phyloP scores from a whole-genome alignment of 2,329 filamentous ascomycete species.

The Aspergillus flavus region DNA sequence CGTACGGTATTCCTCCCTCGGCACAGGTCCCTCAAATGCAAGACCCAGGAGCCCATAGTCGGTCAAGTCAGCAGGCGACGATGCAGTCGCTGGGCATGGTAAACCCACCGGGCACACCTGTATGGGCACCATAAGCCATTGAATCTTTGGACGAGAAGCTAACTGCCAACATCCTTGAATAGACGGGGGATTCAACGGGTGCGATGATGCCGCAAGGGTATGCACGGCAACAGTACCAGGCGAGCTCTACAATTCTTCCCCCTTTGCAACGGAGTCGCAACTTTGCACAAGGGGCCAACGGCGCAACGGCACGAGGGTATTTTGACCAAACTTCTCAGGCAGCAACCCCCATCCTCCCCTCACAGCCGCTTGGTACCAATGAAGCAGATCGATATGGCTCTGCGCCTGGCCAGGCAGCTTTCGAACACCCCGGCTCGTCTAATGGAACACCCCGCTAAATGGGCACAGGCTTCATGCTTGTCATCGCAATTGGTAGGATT shows the following conservation, averaged over 20 bases:
- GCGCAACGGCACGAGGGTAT: slow-evolving; percentile 31
- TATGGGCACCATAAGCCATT: slow-evolving; percentile 34
- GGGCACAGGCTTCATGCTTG: slow-evolving; percentile 4
- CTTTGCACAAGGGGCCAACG: slow-evolving; percentile 33
- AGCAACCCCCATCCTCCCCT: slow-evolving; percentile 38
- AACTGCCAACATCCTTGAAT: slow-evolving; percentile 31
- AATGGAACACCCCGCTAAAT: slow-evolving; percentile 37
- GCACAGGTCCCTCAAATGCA: slow-evolving; percentile 38
- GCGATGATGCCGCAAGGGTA: slow-evolving; percentile 41
- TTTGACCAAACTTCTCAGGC: slow-evolving; percentile 37
- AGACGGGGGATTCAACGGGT: slow-evolving; percentile 41
- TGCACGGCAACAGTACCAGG: slow-evolving; percentile 36
- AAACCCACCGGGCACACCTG: slow-evolving; percentile 42
- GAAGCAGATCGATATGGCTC: slow-evolving; percentile 37
- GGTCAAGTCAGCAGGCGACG: slow-evolving; percentile 38
- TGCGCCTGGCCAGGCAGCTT: slow-evolving; percentile 28
- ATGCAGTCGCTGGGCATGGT: slow-evolving; percentile 41
- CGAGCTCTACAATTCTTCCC: slow-evolving; percentile 37
- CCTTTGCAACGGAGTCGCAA: slow-evolving; percentile 38
- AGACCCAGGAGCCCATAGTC: slow-evolving; percentile 36
- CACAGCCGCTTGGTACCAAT: slow-evolving; percentile 33
- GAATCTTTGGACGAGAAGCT: slow-evolving; percentile 27
- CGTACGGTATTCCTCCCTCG: slow-evolving; percentile 38
- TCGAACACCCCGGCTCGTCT: slow-evolving; percentile 34
- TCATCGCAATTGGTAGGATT: neutral